Percentiles rank a stretch among this genome's conserved stretches.
Evolutionary conservation across 164 flowering plant species (phyloP).

Genomic region (Taxillus chinensis): DNA sequence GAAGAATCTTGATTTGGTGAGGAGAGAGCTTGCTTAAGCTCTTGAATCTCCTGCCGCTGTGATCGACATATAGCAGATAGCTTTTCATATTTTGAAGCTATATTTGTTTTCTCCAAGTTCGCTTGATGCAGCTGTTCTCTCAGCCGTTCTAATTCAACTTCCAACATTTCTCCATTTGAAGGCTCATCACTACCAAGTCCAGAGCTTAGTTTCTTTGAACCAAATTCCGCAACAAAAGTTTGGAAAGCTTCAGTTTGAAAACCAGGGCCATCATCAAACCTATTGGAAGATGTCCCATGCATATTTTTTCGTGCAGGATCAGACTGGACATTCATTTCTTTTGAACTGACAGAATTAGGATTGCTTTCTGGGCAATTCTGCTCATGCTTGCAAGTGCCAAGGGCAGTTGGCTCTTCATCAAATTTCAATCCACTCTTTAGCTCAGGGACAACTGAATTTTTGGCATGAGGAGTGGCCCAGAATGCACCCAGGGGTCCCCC

Average conservation of each 20-base stretch:
- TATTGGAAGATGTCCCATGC: constrained; percentile 19
- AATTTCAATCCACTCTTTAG: constrained; percentile 38
- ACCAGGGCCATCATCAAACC: constrained; percentile 14
- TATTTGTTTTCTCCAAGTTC: constrained; percentile 65
- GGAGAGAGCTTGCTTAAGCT: constrained; percentile 71
- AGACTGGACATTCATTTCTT: constrained; percentile 17
- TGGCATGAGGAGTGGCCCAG: constrained; percentile 88
- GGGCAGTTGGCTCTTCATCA: constrained; percentile 44
- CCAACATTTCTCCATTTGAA: constrained; percentile 32
- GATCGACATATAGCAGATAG: constrained; percentile 86
- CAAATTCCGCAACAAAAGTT: constrained; percentile 79
- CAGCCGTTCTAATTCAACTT: constrained; percentile 63
- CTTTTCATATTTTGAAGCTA: constrained; percentile 82
- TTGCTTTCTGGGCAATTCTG: constrained; percentile 18
- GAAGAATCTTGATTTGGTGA: constrained; percentile 46
- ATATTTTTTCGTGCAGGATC: constrained; percentile 19
- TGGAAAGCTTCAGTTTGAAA: constrained; percentile 50
- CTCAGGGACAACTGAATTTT: constrained; percentile 27
- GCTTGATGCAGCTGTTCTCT: constrained; percentile 61
- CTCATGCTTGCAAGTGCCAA: constrained; percentile 20
- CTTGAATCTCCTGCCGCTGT: constrained; percentile 94
- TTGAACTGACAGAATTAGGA: constrained; percentile 18
- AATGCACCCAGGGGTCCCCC: constrained; percentile 68
- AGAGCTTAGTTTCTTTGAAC: constrained; percentile 39
- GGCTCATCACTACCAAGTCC: constrained; percentile 15